Conservation (phyloP, 2,329 filamentous ascomycete genomes). For the Aureobasidium leucospermi region DNA sequence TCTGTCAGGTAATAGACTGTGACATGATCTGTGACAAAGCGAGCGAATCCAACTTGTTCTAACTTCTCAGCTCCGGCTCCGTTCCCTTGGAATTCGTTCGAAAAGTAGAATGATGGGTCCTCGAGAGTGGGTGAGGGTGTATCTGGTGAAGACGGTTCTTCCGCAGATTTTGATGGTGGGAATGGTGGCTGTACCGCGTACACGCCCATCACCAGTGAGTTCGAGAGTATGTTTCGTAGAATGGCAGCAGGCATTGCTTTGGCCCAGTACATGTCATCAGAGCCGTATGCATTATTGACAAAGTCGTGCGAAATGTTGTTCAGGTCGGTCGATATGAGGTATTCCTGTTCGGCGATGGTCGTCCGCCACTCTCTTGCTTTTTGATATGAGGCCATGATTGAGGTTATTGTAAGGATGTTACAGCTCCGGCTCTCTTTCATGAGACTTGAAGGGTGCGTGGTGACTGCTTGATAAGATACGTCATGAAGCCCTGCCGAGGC, state of each 20-base stretch:
- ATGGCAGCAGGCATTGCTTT: slow-evolving; percentile 17
- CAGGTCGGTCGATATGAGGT: slow-evolving; percentile 18
- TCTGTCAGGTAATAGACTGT: slow-evolving; percentile 23
- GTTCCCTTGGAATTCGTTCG: neutral
- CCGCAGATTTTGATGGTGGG: slow-evolving; percentile 11
- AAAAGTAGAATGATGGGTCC: slow-evolving; percentile 5
- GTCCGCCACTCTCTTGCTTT: slow-evolving; percentile 1
- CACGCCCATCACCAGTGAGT: slow-evolving; percentile 24
- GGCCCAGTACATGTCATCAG: slow-evolving; percentile 26
- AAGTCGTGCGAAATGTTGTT: slow-evolving; percentile 19
- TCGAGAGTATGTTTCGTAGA: slow-evolving; percentile 19
- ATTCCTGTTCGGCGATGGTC: neutral
- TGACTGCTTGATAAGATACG: neutral
- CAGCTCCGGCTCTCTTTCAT: neutral
- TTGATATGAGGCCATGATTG: neutral
- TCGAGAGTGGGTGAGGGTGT: slow-evolving; percentile 20
- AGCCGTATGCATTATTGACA: slow-evolving; percentile 23
- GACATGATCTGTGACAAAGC: slow-evolving; percentile 23
- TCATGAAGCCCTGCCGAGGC: slow-evolving; percentile 5
- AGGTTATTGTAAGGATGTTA: neutral
- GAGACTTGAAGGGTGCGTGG: neutral
- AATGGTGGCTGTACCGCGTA: slow-evolving; percentile 17
- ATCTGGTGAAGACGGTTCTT: slow-evolving; percentile 20
- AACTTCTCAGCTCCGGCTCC: slow-evolving; percentile 8
- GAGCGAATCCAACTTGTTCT: slow-evolving; percentile 23